Base-by-base conservation (phyloP, 1,139 yeast species). In the Eremothecium cymbalariae region DNA sequence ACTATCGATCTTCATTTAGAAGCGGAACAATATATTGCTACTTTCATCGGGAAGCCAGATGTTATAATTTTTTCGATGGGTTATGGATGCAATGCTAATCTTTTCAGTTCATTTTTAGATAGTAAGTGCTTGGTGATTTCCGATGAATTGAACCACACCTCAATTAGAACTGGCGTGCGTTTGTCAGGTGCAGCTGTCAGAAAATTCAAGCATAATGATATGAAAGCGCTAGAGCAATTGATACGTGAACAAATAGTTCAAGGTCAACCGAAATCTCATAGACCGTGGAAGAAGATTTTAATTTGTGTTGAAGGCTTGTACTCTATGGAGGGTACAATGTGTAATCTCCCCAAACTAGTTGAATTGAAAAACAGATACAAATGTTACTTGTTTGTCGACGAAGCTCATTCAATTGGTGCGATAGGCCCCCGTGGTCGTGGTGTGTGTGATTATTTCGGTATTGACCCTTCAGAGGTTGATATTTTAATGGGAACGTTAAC, bases 391-490 rank as follows among this genome's bases (percentile, higher is more conserved):
- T 90, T 83, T 55, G 83, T 93, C 42, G 99, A 90, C 58, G 99
- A 90, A 61, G 98, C 98, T 13, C 99, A 90, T 59, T 88, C 97
- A 3, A 81, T 93, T 53, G 99, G 99, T 53, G 98, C 98, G 7
- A 71, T 90, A 62, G 99, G 99, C 19, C 93, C 94, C 26, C 63
- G 64, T 33, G 98, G 98, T 33, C 76, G 84, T 53, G 99, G 99
- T 54, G 80, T 90, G 24, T 88, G 97, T 63, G 97, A 93, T 57
- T 84, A 84, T 61, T 90, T 82, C 56, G 79, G 79, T 31, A 73
- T 90, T 37, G 73, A 77, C 45, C 90, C 97, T 25, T 59, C 65
- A 14, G 72, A 74, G 33, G 69, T 90, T 35, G 99, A 90, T 61
- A 65, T 93, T 42, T 65, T 90, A 48, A 90, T 90, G 99, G 99